Conservation (phyloP, 148 eudicot species). For the Arctostaphylos glauca region DNA sequence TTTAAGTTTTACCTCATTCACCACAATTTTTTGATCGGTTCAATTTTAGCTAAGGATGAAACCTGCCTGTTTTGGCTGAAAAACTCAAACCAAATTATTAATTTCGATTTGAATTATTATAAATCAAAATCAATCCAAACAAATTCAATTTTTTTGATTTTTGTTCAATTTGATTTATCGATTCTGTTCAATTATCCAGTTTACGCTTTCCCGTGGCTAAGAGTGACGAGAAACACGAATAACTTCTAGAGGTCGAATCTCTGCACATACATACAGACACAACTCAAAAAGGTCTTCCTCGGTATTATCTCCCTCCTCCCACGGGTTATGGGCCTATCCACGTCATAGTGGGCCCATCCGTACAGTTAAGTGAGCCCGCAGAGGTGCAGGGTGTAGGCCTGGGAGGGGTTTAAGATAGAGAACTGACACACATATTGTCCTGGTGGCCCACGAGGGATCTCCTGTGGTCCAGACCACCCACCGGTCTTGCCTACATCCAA, state of each 20-base stretch:
- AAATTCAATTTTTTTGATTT: too few relatives aligned
- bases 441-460: background rate
- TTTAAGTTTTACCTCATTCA: too few relatives aligned
- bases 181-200: too few relatives aligned
- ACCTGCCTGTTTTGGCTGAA: too few relatives aligned
- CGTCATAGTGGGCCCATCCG: background rate
- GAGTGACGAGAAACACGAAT: background rate
- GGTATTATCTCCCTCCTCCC: background rate
- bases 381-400: background rate
- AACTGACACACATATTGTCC: background rate
- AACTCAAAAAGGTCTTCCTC: background rate
- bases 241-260: background rate
- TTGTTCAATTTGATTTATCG: too few relatives aligned
- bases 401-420: background rate
- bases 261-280: background rate
- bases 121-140: too few relatives aligned
- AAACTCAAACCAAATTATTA: too few relatives aligned
- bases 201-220: background rate
- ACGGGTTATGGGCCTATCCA: background rate
- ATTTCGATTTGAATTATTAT: too few relatives aligned
- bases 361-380: background rate
- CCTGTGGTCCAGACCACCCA: background rate
- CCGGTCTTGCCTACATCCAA: too few relatives aligned
- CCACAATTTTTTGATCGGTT: too few relatives aligned
- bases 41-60: too few relatives aligned